Base-by-base conservation (phyloP, 192 early-diverging fungal genomes). In the Helicostylum pulchrum region DNA sequence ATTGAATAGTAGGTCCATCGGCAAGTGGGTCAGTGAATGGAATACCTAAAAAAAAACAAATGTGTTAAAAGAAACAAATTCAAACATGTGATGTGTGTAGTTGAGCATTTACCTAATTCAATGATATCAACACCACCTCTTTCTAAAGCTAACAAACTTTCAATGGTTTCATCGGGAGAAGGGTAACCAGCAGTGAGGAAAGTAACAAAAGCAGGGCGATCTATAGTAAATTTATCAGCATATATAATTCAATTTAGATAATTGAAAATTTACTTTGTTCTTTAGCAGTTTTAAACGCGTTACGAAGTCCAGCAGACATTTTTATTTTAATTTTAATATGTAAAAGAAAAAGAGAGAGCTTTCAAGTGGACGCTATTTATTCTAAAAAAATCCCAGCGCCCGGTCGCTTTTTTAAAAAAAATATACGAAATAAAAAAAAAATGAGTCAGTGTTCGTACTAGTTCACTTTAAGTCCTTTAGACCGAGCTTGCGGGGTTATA, bases 21-120 rank as follows among this genome's bases (percentile, higher is more conserved):
- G 95, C 97, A 21, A 97, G 82, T 34, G 97, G 96, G 69, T 99
- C 97, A 23, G 96, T 94, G 73, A 99, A 99, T 11, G 97, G 97
- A 12, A 99, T 87, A 39, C 88, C 88, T 89, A 36, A 51, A 43
- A 44, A 12, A 50, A 48, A 61, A 26, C n/a, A n/a, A n/a, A n/a
- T n/a, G n/a, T n/a, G n/a, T n/a, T n/a, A n/a, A n/a, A n/a, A n/a
- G n/a, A n/a, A n/a, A n/a, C n/a, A n/a, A n/a, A n/a, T n/a, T n/a
- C n/a, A n/a, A n/a, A n/a, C n/a, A n/a, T n/a, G n/a, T n/a, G n/a
- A n/a, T n/a, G n/a, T n/a, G n/a, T n/a, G 7, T 34, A 9, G 11
- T 8, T 32, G n/a, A n/a, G n/a, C 9, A 3, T 53, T 53, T 75
- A 86, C 97, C 97, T 19, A 99, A 81, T 78, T 99, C 97, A 67